phyloP scores from a whole-genome alignment of 2,329 filamentous ascomycete genomes.

The Microcera coccophila region DNA sequence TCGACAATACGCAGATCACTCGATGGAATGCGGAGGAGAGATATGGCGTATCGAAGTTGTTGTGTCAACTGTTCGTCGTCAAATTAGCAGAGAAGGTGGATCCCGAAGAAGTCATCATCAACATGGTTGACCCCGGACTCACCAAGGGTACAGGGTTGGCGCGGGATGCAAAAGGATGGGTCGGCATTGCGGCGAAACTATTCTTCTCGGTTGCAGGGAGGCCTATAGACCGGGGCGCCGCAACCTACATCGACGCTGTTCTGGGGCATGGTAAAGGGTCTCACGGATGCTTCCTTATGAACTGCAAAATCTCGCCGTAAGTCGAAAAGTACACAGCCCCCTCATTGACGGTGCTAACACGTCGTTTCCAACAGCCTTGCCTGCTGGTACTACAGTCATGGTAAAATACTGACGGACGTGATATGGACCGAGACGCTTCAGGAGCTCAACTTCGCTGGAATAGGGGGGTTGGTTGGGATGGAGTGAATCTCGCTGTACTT shows the following conservation, averaged over 20 bases:
- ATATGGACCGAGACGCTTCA: slow-evolving; percentile 18
- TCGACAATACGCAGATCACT: slow-evolving; percentile 21
- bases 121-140: slow-evolving; percentile 34
- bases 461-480: slow-evolving; percentile 26
- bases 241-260: slow-evolving; percentile 45
- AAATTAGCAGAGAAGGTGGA: slow-evolving; percentile 36
- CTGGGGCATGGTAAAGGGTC: slow-evolving; percentile 45
- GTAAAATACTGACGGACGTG: slow-evolving; percentile 9
- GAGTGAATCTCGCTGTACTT: too few species aligned
- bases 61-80: slow-evolving; percentile 34
- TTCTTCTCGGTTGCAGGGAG: slow-evolving; percentile 26
- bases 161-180: slow-evolving; percentile 10
- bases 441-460: slow-evolving; percentile 7
- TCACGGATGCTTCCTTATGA: slow-evolving; percentile 49
- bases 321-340: slow-evolving; percentile 1
- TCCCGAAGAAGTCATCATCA: slow-evolving; percentile 33
- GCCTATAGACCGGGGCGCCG: slow-evolving; percentile 38
- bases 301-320: slow-evolving; percentile 35
- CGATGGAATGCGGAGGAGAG: slow-evolving; percentile 20
- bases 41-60: slow-evolving; percentile 31
- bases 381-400: slow-evolving; percentile 15
- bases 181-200: neutral
- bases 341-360: too few species aligned
- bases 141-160: slow-evolving; percentile 24
- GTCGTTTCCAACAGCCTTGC: slow-evolving; percentile 12